Base-by-base conservation (phyloP, 495 filamentous ascomycete species). In the Aspergillus conjunctus region DNA sequence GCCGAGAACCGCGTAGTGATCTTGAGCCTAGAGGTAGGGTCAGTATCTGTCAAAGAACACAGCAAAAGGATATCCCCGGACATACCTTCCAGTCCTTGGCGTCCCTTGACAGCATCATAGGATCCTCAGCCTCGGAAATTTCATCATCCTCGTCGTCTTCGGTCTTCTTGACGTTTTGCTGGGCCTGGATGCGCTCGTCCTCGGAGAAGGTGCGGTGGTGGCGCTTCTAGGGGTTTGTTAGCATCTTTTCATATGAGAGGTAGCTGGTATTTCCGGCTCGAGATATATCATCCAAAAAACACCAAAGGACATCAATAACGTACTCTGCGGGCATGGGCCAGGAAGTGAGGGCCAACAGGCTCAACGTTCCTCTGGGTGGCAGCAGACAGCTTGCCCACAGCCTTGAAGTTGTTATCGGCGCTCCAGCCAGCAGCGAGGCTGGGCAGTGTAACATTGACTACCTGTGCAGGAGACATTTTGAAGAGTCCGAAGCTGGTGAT, bases 61-160 rank as follows among this genome's bases (percentile, higher is more conserved):
- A 20, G n/a, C 7, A 7, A 51, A 51, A 15, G 30, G 49, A 51
- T 30, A 31, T 20, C 21, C 7, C 7, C 22, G 10, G 37, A 37
- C 79, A 59, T 77, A 92, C 92, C 90, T 98, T 98, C 94, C 94
- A 98, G 83, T 98, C 94, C 82, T 98, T 98, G 61, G 94, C 91
- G 65, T 98, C 93, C 30, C 93, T 85, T 66, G 87, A 79, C 14
- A 98, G 87, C 85, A 97, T 89, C 80, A 94, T 81, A 52, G 90
- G 86, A 68, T 96, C 91, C 76, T 98, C 94, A 39, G 87, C 78
- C 78, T 98, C 94, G 79, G 89, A 93, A 75, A 94, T 93, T 56
- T 97, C 91, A 66, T 87, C 88, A 48, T 87, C 85, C 56, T 96
- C 88, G 56, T 97, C 91, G 61, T 93, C 91, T 76, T 98, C 94